These are phyloP conservation scores for Petrea volubilis DNA, from an alignment of 257 asterid genomes.

Conservation along the genomic window DNA sequence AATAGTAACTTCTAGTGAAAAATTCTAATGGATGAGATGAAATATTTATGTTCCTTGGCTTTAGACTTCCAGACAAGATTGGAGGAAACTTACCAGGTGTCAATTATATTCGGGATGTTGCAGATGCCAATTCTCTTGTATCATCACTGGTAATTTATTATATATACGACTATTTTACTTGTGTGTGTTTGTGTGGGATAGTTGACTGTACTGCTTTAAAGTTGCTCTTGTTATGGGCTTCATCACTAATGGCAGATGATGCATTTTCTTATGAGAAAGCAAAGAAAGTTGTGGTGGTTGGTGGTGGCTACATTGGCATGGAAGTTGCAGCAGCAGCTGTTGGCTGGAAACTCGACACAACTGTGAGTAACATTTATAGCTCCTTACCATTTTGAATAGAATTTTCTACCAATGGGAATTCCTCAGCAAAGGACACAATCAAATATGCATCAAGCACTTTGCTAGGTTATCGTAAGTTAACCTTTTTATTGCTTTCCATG, in stretches of 20 bases:
- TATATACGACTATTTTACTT: background rate
- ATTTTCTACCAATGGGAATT: too few relatives aligned
- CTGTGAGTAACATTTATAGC: conserved; percentile 50
- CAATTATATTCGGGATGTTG: conserved; percentile 91
- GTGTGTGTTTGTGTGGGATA: background rate
- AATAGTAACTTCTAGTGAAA: background rate
- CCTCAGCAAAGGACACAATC: background rate
- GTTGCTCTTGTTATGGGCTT: background rate
- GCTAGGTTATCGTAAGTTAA: background rate
- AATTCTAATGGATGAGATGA: background rate
- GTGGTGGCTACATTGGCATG: conserved; percentile 99
- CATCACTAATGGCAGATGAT: background rate
- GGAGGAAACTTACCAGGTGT: conserved; percentile 92
- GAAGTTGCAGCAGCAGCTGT: conserved; percentile 97
- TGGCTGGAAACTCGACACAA: conserved; percentile 95
- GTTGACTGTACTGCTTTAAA: background rate
- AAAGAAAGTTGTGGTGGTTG: conserved; percentile 80
- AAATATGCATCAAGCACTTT: background rate
- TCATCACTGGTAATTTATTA: conserved; percentile 67
- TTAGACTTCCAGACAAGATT: conserved; percentile 89
- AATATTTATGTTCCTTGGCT: conserved; percentile 11
- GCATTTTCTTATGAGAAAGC: conserved; percentile 69
- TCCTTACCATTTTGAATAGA: background rate
- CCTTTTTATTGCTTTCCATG: background rate
- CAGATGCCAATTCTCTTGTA: conserved; percentile 90